Evolutionary conservation across 495 filamentous ascomycete species (phyloP), one percentile per base, ranked within the genome.

Genomic region (Lophiostoma macrostomum): DNA sequence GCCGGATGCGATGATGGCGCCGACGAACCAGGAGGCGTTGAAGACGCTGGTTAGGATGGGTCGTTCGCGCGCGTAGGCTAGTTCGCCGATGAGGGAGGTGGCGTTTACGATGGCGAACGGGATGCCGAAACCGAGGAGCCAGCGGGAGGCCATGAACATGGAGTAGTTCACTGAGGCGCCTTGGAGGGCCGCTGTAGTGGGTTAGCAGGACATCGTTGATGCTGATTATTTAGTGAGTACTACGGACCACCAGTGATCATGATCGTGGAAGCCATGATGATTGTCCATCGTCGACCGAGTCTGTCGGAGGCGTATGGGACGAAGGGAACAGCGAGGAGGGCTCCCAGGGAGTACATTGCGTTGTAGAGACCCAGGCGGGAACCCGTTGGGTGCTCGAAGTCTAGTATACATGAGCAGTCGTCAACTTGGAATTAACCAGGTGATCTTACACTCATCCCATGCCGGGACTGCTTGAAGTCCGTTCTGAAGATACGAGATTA

Each of bases 111-210:
- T 44, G 8, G 11, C 10, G 40, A 25, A 29, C 5, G 40, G 40
- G 20, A 44, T 44, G 20, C 40, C 40, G 25, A 44, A 44, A 30
- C 40, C 40, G 25, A 44, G 40, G 19, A 44, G 8, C 40, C 10
- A 29, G 5, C 40, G 40, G 19, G 40, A 25, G 40, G 27, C 5
- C 10, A 44, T 44, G 40, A 29, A 44, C 40, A 44, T 44, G 8
- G 11, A 25, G 40, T 12, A 25, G 10, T 6, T 24, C 20, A 6
- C 6, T 7, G 5, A 25, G 7, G 5, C 20, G n/a, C n/a, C n/a
- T n/a, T n/a, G n/a, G n/a, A n/a, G n/a, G n/a, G n/a, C n/a, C n/a
- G n/a, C n/a, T n/a, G n/a, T n/a, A n/a, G n/a, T n/a, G n/a, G n/a
- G n/a, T n/a, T n/a, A n/a, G n/a, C n/a, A n/a, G n/a, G n/a, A n/a